Conservation (phyloP, 306 rosid genomes). For the Pyrus communis region DNA sequence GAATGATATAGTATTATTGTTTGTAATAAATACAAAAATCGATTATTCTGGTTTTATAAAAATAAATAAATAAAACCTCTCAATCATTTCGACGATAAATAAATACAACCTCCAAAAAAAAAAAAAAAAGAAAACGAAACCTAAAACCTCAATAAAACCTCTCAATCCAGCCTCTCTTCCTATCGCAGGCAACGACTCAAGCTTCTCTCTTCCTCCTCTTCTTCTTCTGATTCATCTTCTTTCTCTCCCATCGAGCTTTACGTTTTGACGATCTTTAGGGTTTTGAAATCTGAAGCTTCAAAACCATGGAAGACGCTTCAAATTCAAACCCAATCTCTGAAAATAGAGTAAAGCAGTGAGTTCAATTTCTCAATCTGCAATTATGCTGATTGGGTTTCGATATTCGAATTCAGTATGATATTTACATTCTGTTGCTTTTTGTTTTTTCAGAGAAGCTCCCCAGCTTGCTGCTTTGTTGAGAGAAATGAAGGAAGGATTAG, state of each 20-base stretch:
- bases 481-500: conserved; percentile 83
- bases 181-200: background rate
- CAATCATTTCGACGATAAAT: too few relatives aligned
- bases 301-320: background rate
- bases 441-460: conserved; percentile 19
- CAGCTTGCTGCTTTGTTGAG: conserved; percentile 45
- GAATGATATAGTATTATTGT: too few relatives aligned
- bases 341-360: background rate
- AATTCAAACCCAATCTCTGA: background rate
- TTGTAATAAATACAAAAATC: too few relatives aligned
- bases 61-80: too few relatives aligned
- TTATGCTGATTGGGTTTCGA: background rate
- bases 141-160: too few relatives aligned
- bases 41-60: too few relatives aligned
- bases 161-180: background rate
- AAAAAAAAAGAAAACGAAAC: too few relatives aligned
- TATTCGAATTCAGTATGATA: background rate
- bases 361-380: background rate
- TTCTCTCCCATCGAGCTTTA: background rate
- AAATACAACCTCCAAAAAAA: too few relatives aligned
- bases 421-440: background rate
- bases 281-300: background rate
- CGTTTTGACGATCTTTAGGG: background rate
- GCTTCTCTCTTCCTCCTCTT: background rate
- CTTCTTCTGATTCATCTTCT: background rate